Conservation (phyloP, 2,329 filamentous ascomycete species). For the Colletotrichum euphorbiae region DNA sequence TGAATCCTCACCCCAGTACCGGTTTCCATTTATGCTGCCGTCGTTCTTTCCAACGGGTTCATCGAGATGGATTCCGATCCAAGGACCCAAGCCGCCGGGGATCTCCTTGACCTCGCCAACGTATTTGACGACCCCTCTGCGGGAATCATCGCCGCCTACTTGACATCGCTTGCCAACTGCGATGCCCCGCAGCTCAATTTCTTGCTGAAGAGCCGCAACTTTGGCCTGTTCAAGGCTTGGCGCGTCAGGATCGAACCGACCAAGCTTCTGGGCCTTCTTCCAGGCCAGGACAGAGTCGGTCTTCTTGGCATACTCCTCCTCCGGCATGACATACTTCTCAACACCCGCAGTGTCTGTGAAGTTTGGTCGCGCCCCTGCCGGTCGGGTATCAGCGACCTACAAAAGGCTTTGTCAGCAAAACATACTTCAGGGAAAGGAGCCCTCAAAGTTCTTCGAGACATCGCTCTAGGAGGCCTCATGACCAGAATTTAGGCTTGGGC, state of each 20-base stretch:
- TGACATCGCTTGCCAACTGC: constrained; percentile 72
- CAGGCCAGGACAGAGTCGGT: constrained; percentile 91
- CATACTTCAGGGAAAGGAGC: neutral
- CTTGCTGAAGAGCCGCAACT: constrained; percentile 73
- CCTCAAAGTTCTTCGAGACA: neutral
- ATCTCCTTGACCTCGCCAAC: constrained; percentile 82
- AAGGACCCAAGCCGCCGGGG: constrained; percentile 70
- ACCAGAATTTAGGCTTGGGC: constrained; percentile 15
- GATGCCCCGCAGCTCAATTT: constrained; percentile 77
- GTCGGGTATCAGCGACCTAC: constrained; percentile 84
- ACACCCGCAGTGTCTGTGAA: constrained; percentile 85
- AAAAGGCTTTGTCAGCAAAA: neutral
- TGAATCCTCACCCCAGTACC: constrained; percentile 77
- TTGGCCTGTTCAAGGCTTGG: constrained; percentile 79
- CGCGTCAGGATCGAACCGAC: constrained; percentile 91
- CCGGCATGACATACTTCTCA: constrained; percentile 91
- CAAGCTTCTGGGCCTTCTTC: constrained; percentile 96
- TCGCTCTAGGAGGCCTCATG: constrained; percentile 3
- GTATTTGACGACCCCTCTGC: constrained; percentile 77
- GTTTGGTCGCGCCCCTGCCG: constrained; percentile 79
- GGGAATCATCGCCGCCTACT: constrained; percentile 74
- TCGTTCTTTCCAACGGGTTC: constrained; percentile 88
- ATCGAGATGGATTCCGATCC: constrained; percentile 81
- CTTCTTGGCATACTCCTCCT: constrained; percentile 85
- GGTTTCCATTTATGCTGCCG: constrained; percentile 73